These are phyloP conservation scores for Phytophthora pisi DNA, from an alignment of 352 stramenopile genomes.

Conservation along the genomic window DNA sequence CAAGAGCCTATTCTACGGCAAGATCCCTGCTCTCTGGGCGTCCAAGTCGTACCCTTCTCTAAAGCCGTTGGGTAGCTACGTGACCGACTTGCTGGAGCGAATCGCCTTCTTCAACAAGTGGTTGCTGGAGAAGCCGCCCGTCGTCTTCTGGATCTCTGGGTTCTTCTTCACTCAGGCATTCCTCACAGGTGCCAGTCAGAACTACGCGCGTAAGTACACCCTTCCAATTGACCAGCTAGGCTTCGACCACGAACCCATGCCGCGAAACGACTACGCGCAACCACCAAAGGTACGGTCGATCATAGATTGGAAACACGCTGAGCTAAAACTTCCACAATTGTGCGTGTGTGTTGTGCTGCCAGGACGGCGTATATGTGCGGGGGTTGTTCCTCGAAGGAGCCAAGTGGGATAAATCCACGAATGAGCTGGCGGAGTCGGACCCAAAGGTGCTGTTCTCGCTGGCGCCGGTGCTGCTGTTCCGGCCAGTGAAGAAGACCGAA, in stretches of 20 bases:
- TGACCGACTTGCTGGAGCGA: slow-evolving; percentile 91
- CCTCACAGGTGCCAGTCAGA: slow-evolving; percentile 94
- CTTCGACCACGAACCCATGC: slow-evolving; percentile 86
- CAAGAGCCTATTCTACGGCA: slow-evolving; percentile 92
- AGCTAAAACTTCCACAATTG: slow-evolving; percentile 7
- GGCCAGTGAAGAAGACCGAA: slow-evolving; percentile 77
- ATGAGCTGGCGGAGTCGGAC: slow-evolving; percentile 78
- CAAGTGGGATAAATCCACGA: slow-evolving; percentile 80
- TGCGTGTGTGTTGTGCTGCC: slow-evolving; percentile 5
- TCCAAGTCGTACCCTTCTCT: slow-evolving; percentile 93
- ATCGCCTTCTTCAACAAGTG: slow-evolving; percentile 92
- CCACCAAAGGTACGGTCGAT: slow-evolving; percentile 57
- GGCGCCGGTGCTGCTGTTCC: slow-evolving; percentile 86
- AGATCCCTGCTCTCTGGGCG: slow-evolving; percentile 92
- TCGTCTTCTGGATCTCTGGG: slow-evolving; percentile 94
- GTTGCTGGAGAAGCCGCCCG: slow-evolving; percentile 87
- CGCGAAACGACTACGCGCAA: slow-evolving; percentile 70
- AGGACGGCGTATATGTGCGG: slow-evolving; percentile 89
- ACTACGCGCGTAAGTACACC: slow-evolving; percentile 93
- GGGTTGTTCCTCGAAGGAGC: slow-evolving; percentile 91
- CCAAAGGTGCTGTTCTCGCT: slow-evolving; percentile 90
- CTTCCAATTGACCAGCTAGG: slow-evolving; percentile 91
- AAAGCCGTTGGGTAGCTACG: slow-evolving; percentile 92
- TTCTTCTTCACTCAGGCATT: slow-evolving; percentile 98
- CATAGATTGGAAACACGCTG: background rate